A percentile compares a stretch with the other conserved stretches of the same genome.
Evolutionary conservation across 1,139 yeast species (phyloP).

Genomic region (Lodderomyces theae): DNA sequence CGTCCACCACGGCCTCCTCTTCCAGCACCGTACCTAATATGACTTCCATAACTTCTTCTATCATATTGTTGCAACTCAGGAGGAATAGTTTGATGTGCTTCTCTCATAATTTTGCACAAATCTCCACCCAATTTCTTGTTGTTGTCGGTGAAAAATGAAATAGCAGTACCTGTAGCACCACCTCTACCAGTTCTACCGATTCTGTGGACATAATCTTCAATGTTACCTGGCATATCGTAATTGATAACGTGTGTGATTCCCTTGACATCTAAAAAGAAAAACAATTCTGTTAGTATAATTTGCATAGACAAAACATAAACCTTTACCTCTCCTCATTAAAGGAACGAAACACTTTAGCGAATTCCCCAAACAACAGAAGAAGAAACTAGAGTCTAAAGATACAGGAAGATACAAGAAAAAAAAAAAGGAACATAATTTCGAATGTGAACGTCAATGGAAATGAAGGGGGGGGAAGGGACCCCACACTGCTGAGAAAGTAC

Average conservation of each 20-base stretch:
- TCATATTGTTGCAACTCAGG: constrained; percentile 58
- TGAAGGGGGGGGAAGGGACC: too few relatives aligned
- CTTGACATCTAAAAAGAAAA: constrained; percentile 72
- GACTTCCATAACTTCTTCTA: constrained; percentile 53
- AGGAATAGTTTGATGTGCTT: constrained; percentile 90
- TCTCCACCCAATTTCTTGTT: constrained; percentile 89
- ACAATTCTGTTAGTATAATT: constrained; percentile 8
- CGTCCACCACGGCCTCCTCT: constrained; percentile 58
- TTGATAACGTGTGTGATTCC: constrained; percentile 92
- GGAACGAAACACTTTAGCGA: too few relatives aligned
- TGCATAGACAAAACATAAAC: neutral
- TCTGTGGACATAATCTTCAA: constrained; percentile 95
- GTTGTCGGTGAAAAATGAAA: constrained; percentile 88
- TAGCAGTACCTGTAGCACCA: constrained; percentile 92
- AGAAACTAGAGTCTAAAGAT: too few relatives aligned
- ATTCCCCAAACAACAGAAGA: too few relatives aligned
- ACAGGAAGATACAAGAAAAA: neutral
- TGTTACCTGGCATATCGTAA: constrained; percentile 96
- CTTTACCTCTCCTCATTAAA: neutral
- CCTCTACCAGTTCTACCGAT: constrained; percentile 99
- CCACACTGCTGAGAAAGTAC: too few relatives aligned
- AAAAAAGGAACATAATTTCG: neutral
- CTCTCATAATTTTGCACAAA: constrained; percentile 84
- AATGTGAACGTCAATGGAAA: constrained; percentile 1
- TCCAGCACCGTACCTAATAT: constrained; percentile 56